Evolutionary conservation across 2,329 filamentous ascomycete species (phyloP).

Genomic region (Penicillium sp.): DNA sequence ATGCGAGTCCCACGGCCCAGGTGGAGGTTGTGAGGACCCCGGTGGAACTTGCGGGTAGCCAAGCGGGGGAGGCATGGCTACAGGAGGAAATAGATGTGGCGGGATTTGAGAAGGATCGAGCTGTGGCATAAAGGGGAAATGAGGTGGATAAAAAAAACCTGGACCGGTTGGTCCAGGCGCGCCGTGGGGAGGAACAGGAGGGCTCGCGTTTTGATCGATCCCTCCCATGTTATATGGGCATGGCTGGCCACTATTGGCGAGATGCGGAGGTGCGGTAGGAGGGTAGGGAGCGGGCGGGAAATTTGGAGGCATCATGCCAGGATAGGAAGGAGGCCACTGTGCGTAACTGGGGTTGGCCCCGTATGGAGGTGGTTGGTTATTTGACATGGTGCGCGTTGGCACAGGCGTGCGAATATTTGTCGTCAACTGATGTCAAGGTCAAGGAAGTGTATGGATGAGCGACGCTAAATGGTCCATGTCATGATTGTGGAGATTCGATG

Average conservation of each 20-base stretch:
- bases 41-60: constrained; percentile 28
- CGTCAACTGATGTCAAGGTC: background rate
- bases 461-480: constrained; percentile 26
- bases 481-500: constrained; percentile 14
- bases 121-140: constrained; percentile 36
- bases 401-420: background rate
- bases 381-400: constrained; percentile 52
- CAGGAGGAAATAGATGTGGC: constrained; percentile 37
- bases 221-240: constrained; percentile 29
- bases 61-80: constrained; percentile 28
- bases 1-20: background rate
- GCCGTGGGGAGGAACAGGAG: constrained; percentile 36
- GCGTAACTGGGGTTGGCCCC: constrained; percentile 41
- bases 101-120: constrained; percentile 38
- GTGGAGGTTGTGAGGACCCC: constrained; percentile 16
- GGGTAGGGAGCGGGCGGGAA: constrained; percentile 31
- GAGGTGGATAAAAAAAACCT: constrained; percentile 32
- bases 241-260: constrained; percentile 14
- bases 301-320: constrained; percentile 32
- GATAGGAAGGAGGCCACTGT: constrained; percentile 41
- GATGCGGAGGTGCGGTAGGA: constrained; percentile 26
- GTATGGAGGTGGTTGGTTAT: constrained; percentile 52
- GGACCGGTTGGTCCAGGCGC: constrained; percentile 22
- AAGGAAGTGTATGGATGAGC: background rate
- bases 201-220: constrained; percentile 29